Evolutionary conservation across 2,329 filamentous ascomycete genomes (phyloP), one percentile per base, ranked within the genome.

Genomic region (Diaporthe batatas): DNA sequence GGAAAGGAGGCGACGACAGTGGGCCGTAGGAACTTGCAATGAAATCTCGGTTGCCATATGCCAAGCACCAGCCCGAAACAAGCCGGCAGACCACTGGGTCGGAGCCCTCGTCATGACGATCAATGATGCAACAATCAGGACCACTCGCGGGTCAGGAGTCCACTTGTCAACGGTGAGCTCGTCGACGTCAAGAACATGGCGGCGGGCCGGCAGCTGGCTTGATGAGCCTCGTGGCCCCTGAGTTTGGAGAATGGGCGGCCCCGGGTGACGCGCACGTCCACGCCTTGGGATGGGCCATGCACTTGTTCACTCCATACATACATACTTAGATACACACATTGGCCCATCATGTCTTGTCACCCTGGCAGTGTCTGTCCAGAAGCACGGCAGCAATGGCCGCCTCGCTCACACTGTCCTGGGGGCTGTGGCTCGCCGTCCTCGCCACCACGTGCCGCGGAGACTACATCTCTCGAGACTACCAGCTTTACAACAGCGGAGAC

Each of bases 401-500:
- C 42, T 51, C 36, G 42, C 39, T 25, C 8, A 23, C 47, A 47
- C 39, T 54, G 29, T 5, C 29, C n/a, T n/a, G n/a, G 29, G 29
- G 29, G 54, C 12, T 70, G 39, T 51, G 36, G 39, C 23, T 54
- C 32, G 67, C 36, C 44, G 39, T 34, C 23, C 29, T 59, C 32
- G 51, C 32, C 34, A 34, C 39, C 21, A 3, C 68, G 6, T 47
- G 54, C 36, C 32, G 25, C 51, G 67, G 47, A 36, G 72, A 76
- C 42, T 71, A 71, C 32, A 68, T 75, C 25, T 75, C 72, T 16
- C 67, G 65, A n/a, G 71, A 76, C 70, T 76, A 76, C 57, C 58
- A 72, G 8, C 65, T n/a, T 11, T 77, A 77, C 71, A 77, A 77
- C 32, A 47, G 47, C 12, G 76, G 75, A 32, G 32, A 44, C 23